Evolutionary conservation across 208 protist genomes (phyloP).

Genomic region (Leptomonas seymouri): DNA sequence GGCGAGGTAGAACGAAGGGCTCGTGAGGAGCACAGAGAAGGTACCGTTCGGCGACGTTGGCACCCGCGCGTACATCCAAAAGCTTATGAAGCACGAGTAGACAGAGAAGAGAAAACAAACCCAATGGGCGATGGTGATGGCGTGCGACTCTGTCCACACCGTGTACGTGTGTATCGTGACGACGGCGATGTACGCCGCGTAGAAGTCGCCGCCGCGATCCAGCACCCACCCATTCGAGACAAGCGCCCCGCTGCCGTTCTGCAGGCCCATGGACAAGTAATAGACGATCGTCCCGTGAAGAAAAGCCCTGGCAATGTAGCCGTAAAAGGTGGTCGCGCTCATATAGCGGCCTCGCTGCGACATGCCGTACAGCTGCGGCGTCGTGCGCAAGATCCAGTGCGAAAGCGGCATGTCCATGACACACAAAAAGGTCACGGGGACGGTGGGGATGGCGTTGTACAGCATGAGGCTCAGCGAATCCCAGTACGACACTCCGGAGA

Average conservation of each 20-base stretch:
- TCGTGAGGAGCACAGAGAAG: slow-evolving; percentile 51
- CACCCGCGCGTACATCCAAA: slow-evolving; percentile 38
- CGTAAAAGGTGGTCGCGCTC: slow-evolving; percentile 74
- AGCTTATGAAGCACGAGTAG: slow-evolving; percentile 64
- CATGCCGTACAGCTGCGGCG: slow-evolving; percentile 71
- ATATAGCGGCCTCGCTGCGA: slow-evolving; percentile 73
- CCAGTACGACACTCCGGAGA: slow-evolving; percentile 90
- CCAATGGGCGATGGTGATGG: slow-evolving; percentile 75
- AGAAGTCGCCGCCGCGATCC: slow-evolving; percentile 76
- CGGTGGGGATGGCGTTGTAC: slow-evolving; percentile 90
- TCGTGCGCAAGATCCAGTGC: slow-evolving; percentile 50
- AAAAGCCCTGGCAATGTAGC: slow-evolving; percentile 73
- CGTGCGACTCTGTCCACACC: slow-evolving; percentile 84
- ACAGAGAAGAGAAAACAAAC: slow-evolving; percentile 61
- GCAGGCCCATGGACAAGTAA: slow-evolving; percentile 49
- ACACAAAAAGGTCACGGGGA: slow-evolving; percentile 83
- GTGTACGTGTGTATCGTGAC: slow-evolving; percentile 85
- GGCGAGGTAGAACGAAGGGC: slow-evolving; percentile 63
- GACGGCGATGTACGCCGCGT: slow-evolving; percentile 75
- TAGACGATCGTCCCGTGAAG: slow-evolving; percentile 80
- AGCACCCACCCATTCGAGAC: slow-evolving; percentile 40
- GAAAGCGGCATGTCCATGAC: slow-evolving; percentile 84
- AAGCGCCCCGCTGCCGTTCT: slow-evolving; percentile 38
- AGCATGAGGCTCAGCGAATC: slow-evolving; percentile 83
- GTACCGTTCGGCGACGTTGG: slow-evolving; percentile 43